Base-by-base conservation (phyloP, 257 asterid genomes). In the Cynanchum wilfordii region DNA sequence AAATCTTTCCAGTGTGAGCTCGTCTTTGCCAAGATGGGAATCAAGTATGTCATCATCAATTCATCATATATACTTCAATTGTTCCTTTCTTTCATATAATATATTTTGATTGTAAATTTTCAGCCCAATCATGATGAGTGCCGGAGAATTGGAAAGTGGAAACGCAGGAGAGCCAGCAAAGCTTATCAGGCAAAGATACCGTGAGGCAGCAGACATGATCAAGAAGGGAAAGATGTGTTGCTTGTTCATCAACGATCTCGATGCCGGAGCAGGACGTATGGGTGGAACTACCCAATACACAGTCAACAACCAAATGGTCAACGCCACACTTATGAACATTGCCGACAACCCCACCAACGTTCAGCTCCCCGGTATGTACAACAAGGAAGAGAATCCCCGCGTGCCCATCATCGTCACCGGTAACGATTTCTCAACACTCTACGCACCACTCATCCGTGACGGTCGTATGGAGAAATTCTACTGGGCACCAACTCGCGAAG, bases 391-490 rank as follows among this genome's bases (percentile, higher is more conserved):
- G 68, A 91, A 89, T 69, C 83, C 97, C 3, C 90, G 97, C 0
- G 96, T 91, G 3, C 97, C 97, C 15, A 83, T 91, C 84, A 82
- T 91, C 2, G 90, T 85, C 76, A 91, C 97, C 0, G 97, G 96
- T 29, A 91, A 91, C 73, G 97, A 91, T 79, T 91, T 91, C 82
- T 91, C 97, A 2, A 91, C 96, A 33, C 69, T 91, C 69, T 91
- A 91, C 25, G 97, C 97, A 1, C 97, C 97, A 2, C 91, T 91
- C 67, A 91, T 91, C 74, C 97, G 97, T 68, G 97, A 91, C 65
- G 97, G 97, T 22, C 97, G 97, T 73, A 91, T 91, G 97, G 97
- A 91, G 86, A 91, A 91, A 84, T 91, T 89, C 86, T 91, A 91
- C 82, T 91, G 97, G 97, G 95, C 97, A 10, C 97, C 97, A 12